Conservation (phyloP, 345 rosid genomes). For the Viola odorata region DNA sequence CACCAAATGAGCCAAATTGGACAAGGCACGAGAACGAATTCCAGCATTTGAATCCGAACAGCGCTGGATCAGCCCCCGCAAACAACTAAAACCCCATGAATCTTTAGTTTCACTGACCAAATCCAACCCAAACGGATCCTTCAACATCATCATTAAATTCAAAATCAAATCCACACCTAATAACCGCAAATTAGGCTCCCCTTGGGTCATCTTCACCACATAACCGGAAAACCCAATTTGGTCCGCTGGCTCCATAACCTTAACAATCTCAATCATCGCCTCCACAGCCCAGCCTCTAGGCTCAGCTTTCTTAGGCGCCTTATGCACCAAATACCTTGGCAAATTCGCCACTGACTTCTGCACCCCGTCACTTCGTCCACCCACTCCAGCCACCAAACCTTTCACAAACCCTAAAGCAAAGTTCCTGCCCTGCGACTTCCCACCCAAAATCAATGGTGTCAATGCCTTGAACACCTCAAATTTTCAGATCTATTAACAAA, state of each 20-base stretch:
- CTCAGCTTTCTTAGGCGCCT: conserved; percentile 91
- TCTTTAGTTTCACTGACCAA: conserved; percentile 21
- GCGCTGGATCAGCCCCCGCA: conserved; percentile 60
- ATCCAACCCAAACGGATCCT: conserved; percentile 40
- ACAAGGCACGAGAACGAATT: conserved; percentile 76
- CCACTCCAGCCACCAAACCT: conserved; percentile 30
- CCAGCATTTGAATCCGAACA: conserved; percentile 56
- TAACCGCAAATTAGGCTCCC: conserved; percentile 61
- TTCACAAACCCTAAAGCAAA: conserved; percentile 61
- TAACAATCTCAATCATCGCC: conserved; percentile 65
- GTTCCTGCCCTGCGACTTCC: conserved; percentile 58
- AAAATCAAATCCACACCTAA: conserved; percentile 79
- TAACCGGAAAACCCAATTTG: conserved; percentile 50
- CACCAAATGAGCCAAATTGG: conserved; percentile 71
- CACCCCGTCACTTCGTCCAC: conserved; percentile 35
- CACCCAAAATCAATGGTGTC: conserved; percentile 51
- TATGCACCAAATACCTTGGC: conserved; percentile 57
- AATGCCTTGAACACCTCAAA: too few species aligned
- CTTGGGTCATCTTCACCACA: conserved; percentile 61
- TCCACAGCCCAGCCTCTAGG: conserved; percentile 77
- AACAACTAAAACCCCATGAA: conserved; percentile 56
- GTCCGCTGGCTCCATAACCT: conserved; percentile 44
- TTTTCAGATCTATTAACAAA: too few species aligned
- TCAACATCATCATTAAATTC: conserved; percentile 41
- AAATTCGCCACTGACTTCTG: conserved; percentile 55